A percentile compares a stretch with the other conserved stretches of the same genome.
These are phyloP conservation scores for Pholiota molesta DNA, from an alignment of 768 basidiomycete genomes.

Conservation along the genomic window DNA sequence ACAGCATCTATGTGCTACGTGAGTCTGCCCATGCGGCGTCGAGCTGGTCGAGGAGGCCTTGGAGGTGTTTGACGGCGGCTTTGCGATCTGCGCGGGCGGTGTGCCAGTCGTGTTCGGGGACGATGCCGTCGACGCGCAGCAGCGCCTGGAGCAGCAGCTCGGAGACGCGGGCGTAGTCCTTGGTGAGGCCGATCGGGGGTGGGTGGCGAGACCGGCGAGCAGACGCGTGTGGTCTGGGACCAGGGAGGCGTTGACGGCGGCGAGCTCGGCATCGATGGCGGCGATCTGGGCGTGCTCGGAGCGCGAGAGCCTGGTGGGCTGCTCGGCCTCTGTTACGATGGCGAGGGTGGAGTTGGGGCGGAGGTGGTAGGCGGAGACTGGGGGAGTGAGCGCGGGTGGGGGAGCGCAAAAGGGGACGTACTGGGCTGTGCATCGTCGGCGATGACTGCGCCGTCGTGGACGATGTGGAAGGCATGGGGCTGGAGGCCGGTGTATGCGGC, in stretches of 20 bases:
- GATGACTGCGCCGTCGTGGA: slow-evolving; percentile 90
- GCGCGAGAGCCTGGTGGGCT: slow-evolving; percentile 28
- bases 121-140: slow-evolving; percentile 82
- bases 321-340: slow-evolving; percentile 47
- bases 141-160: slow-evolving; percentile 89
- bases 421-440: slow-evolving; percentile 74
- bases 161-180: slow-evolving; percentile 60
- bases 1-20: slow-evolving; percentile 14
- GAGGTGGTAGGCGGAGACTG: slow-evolving; percentile 79
- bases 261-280: slow-evolving; percentile 57
- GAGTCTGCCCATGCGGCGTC: slow-evolving; percentile 65
- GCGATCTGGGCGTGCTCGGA: slow-evolving; percentile 57
- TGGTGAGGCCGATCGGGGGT: slow-evolving; percentile 25
- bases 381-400: slow-evolving; percentile 6
- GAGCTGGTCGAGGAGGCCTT: slow-evolving; percentile 77
- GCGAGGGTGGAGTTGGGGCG: slow-evolving; percentile 69
- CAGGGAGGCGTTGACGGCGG: slow-evolving; percentile 44
- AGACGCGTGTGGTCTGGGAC: slow-evolving; percentile 20
- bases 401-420: slow-evolving; percentile 35
- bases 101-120: slow-evolving; percentile 74
- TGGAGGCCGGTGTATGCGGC: slow-evolving; percentile 79
- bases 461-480: slow-evolving; percentile 74
- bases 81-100: slow-evolving; percentile 82
- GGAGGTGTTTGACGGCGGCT: slow-evolving; percentile 84
- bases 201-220: slow-evolving; percentile 22